Evolutionary conservation across 2,329 filamentous ascomycete species (phyloP), one percentile per base, ranked within the genome.

Genomic region (Magnaporthiopsis incrustans): DNA sequence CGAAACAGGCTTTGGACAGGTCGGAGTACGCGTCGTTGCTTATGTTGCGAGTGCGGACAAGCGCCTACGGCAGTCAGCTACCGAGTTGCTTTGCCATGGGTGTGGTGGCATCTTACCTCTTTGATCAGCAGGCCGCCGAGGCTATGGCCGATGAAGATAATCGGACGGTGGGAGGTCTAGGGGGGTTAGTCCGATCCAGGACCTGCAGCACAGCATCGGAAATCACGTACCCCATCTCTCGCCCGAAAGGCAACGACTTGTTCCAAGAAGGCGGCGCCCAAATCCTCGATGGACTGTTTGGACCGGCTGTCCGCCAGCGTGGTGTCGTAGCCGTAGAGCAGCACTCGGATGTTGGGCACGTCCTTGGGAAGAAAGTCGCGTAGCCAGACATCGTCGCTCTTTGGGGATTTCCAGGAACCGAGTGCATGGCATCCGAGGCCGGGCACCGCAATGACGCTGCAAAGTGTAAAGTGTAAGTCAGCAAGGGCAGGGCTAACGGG

Each of bases 281-380:
- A 30, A 59, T 27, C 26, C 26, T 59, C n/a, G 18, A 59, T 59
- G 57, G 57, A 69, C 22, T 68, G 53, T 60, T 69, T 71, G 4
- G 67, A 68, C 4, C 61, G 35, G 27, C 67, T 73, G 18, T 64
- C 64, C 3, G 61, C 62, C 15, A 73, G 66, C 8, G 33, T 65
- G 11, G 71, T 71, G 64, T 75, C 66, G 60, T 74, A 74, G 14
- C 73, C 72, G 60, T 74, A 75, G 26, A 72, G 32, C 5, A 75
- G 59, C 1, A 74, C 64, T 26, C 72, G 68, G 35, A 66, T 64
- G 1, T 67, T 66, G 1, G 67, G 66, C 3, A 73, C 11, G 8
- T 70, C 68, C 2, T 59, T 7, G 1, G 71, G 69, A 5, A 75
- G 67, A 32, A 65, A 73, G 59, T 74, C 72, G 15, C 71, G 68